Percentiles rank a stretch among this genome's conserved stretches.
Evolutionary conservation across 768 basidiomycete species (phyloP).

Genomic region (Russula sp.): DNA sequence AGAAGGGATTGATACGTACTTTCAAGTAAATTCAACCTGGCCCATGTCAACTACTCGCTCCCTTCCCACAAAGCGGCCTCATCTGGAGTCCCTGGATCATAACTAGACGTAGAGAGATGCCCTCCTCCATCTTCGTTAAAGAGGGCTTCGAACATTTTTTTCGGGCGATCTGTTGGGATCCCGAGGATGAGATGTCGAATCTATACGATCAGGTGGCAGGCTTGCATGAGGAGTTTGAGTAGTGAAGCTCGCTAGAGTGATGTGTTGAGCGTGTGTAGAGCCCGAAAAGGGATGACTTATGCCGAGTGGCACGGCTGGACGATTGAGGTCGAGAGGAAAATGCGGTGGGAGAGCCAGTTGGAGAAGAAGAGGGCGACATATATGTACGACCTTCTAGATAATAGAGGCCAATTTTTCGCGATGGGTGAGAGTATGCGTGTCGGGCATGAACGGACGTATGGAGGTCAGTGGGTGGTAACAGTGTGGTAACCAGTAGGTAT

Average conservation of each 20-base stretch:
- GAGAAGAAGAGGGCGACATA: slow-evolving; percentile 27
- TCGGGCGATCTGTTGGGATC: slow-evolving; percentile 11
- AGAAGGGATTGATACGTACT: background rate
- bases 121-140: slow-evolving; percentile 24
- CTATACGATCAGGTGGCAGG: slow-evolving; percentile 22
- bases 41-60: slow-evolving; percentile 23
- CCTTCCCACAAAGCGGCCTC: slow-evolving; percentile 24
- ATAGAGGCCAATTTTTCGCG: slow-evolving; percentile 19
- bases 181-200: background rate
- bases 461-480: background rate
- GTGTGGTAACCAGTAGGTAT: too few relatives aligned
- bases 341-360: slow-evolving; percentile 14
- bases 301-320: slow-evolving; percentile 11
- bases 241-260: slow-evolving; percentile 25
- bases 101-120: background rate
- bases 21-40: slow-evolving; percentile 24
- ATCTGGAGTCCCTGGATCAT: slow-evolving; percentile 19
- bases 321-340: slow-evolving; percentile 23
- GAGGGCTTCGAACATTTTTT: slow-evolving; percentile 17
- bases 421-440: background rate
- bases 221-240: slow-evolving; percentile 18
- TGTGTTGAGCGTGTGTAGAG: slow-evolving; percentile 19
- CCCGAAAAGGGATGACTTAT: slow-evolving; percentile 23
- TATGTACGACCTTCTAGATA: slow-evolving; percentile 26
- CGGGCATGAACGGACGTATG: background rate